phyloP scores from a whole-genome alignment of 805 yeast genomes.

The Suhomyces kilbournensis region DNA sequence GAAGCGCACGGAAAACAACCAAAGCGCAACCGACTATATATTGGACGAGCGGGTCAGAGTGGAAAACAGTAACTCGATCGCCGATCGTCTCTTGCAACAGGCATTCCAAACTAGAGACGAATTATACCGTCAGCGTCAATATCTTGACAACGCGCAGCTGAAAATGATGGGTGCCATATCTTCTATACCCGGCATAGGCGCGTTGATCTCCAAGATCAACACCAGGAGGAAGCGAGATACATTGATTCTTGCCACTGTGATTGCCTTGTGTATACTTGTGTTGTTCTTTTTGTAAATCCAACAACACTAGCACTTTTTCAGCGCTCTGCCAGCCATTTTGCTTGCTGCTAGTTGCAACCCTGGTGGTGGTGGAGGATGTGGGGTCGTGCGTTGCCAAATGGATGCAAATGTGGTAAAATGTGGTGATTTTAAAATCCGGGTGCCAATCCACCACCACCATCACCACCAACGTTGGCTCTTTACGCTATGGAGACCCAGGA shows the following conservation, averaged over 20 bases:
- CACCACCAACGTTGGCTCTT: not conserved
- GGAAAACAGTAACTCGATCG: conserved; percentile 66
- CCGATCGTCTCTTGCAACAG: conserved; percentile 77
- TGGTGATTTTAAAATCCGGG: not conserved
- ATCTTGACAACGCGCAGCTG: conserved; percentile 61
- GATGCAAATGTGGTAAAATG: not conserved
- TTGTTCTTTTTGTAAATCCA: conserved; percentile 34
- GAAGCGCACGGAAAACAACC: conserved; percentile 26
- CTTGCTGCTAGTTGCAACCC: not conserved
- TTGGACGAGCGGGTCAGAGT: conserved; percentile 73
- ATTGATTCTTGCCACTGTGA: conserved; percentile 71
- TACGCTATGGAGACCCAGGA: not conserved
- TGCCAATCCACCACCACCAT: not conserved
- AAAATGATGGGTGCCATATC: conserved; percentile 59
- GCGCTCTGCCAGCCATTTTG: not conserved
- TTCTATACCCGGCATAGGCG: conserved; percentile 79
- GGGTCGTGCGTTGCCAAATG: not conserved
- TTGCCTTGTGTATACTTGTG: conserved; percentile 68
- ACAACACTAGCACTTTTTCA: too few relatives aligned
- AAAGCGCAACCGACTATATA: conserved; percentile 66
- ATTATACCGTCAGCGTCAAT: conserved; percentile 64
- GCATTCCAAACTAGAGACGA: conserved; percentile 91
- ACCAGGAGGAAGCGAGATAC: conserved; percentile 88
- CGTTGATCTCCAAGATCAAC: conserved; percentile 73
- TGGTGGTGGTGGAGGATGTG: not conserved